A percentile compares a stretch with the other conserved stretches of the same genome.
These are phyloP conservation scores for Cyberlindnera sargentensis DNA, from an alignment of 805 yeast species.

Conservation along the genomic window DNA sequence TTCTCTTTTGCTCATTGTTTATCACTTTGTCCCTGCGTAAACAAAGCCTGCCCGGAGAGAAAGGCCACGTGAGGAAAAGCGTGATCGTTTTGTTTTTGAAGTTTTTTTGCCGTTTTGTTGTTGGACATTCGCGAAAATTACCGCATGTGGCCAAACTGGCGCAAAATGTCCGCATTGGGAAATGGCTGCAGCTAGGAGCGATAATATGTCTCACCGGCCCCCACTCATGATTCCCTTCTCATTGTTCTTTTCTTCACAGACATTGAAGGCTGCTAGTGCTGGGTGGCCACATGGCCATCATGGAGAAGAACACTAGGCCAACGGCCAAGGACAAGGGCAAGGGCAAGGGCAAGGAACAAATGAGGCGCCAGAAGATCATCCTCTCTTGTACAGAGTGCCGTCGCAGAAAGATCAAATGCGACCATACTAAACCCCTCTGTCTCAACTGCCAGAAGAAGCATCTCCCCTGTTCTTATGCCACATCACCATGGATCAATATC, in stretches of 20 bases:
- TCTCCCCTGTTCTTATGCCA: slow-evolving; percentile 10
- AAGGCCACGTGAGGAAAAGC: slow-evolving; percentile 23
- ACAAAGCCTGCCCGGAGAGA: slow-evolving; percentile 3
- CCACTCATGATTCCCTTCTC: no score
- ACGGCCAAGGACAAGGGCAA: neutral
- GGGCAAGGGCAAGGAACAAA: slow-evolving; percentile 1
- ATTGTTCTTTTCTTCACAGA: no score
- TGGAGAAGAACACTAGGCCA: no score
- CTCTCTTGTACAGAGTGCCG: slow-evolving; percentile 17
- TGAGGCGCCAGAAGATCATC: slow-evolving; percentile 16
- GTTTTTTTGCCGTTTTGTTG: neutral
- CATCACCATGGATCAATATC: slow-evolving; percentile 19
- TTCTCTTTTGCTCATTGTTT: slow-evolving; percentile 1
- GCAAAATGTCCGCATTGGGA: no score
- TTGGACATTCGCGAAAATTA: no score
- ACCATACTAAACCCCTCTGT: slow-evolving; percentile 16
- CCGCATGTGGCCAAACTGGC: no score
- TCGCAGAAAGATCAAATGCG: slow-evolving; percentile 20
- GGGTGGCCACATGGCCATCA: no score
- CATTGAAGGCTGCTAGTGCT: no score
- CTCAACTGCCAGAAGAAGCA: slow-evolving; percentile 13
- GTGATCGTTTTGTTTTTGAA: slow-evolving; percentile 2
- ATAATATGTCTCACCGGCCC: no score
- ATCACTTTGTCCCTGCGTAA: neutral
- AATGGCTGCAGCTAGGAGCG: no score